phyloP scores from a whole-genome alignment of 23 red algal genomes.

The Gracilaria vermiculophylla region DNA sequence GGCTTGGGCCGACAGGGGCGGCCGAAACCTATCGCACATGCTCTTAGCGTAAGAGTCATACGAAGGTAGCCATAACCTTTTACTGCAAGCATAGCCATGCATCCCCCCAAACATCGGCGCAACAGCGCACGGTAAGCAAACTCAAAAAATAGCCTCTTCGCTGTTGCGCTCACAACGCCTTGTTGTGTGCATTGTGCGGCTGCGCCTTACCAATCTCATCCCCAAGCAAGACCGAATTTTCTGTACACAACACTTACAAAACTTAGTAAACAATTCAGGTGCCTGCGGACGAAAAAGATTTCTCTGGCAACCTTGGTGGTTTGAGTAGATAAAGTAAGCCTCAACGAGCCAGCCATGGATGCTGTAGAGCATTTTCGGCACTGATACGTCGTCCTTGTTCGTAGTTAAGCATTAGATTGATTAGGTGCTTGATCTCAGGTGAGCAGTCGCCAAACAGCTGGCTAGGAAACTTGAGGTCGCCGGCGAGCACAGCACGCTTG shows the following conservation, averaged over 20 bases:
- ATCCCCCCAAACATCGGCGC: too few species aligned
- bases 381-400: slow-evolving; percentile 73
- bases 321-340: too few species aligned
- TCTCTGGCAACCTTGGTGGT: too few species aligned
- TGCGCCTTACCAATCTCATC: neutral
- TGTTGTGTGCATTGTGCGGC: neutral
- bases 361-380: slow-evolving; percentile 72
- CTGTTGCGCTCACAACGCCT: neutral
- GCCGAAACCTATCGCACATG: too few species aligned
- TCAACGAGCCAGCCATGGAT: slow-evolving; percentile 79
- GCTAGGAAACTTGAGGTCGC: slow-evolving; percentile 76
- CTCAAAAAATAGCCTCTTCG: neutral
- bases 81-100: too few species aligned
- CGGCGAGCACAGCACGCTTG: slow-evolving; percentile 62
- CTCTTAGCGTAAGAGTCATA: too few species aligned
- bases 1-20: too few species aligned
- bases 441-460: slow-evolving; percentile 74
- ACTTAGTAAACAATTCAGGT: neutral
- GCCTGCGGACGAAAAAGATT: too few species aligned
- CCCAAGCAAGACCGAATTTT: neutral
- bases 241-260: neutral
- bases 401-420: slow-evolving; percentile 66
- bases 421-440: slow-evolving; percentile 72
- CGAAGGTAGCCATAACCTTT: too few species aligned
- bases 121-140: slow-evolving; percentile 5